Evolutionary conservation across 495 filamentous ascomycete species (phyloP).

Genomic region (Hypoxylon fuscum): DNA sequence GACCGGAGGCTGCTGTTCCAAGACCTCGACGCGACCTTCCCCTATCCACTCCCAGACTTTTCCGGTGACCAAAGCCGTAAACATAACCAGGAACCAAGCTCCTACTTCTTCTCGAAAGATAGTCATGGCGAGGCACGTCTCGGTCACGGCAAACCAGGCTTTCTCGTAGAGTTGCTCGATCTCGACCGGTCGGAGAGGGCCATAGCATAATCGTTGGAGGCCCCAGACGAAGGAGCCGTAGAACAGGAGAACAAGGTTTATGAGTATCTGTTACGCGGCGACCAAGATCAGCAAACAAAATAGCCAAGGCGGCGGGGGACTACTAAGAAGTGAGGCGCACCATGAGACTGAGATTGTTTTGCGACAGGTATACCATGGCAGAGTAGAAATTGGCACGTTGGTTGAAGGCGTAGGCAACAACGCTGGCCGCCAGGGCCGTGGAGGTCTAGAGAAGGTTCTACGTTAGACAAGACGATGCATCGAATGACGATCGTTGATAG

Average conservation of each 20-base stretch:
- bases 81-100: conserved; percentile 94
- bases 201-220: conserved; percentile 89
- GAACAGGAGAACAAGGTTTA: conserved; percentile 83
- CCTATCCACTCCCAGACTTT: conserved; percentile 99
- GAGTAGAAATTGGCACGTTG: conserved; percentile 98
- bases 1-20: conserved; percentile 93
- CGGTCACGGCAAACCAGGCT: conserved; percentile 95
- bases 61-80: conserved; percentile 86
- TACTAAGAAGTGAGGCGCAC: conserved; percentile 57
- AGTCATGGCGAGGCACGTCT: conserved; percentile 98
- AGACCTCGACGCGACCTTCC: conserved; percentile 89
- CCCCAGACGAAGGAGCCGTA: conserved; percentile 81
- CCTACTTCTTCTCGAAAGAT: conserved; percentile 96
- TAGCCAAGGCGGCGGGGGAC: not conserved
- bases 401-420: conserved; percentile 88
- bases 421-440: conserved; percentile 78
- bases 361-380: conserved; percentile 92
- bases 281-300: conserved; percentile 21
- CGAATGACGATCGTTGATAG: conserved; percentile 13
- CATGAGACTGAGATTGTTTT: conserved; percentile 95
- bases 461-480: conserved; percentile 5
- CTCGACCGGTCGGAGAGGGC: conserved; percentile 89
- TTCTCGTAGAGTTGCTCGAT: conserved; percentile 97
- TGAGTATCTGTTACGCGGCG: conserved; percentile 70
- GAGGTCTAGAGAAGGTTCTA: conserved; percentile 65